Conservation (phyloP, 768 basidiomycete species). For the Hericium coralloides region DNA sequence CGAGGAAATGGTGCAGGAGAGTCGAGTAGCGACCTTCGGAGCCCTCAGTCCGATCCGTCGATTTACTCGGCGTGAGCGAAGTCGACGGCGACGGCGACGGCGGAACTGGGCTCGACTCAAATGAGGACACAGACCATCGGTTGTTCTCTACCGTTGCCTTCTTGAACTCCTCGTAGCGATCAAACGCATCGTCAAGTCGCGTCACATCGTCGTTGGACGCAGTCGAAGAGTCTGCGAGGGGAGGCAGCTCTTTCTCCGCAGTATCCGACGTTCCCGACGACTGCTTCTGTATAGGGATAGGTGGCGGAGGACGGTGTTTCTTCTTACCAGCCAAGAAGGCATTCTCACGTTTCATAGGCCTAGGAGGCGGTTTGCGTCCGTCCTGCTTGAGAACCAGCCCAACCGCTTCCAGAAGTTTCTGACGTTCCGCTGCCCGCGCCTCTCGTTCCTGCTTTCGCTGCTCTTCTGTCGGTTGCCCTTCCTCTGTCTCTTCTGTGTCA, state of each 20-base stretch:
- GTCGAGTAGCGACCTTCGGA: constrained; percentile 19
- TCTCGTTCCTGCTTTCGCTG: constrained; percentile 44
- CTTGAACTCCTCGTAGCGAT: constrained; percentile 80
- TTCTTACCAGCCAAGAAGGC: constrained; percentile 22
- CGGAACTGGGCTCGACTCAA: constrained; percentile 26
- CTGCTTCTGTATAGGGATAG: constrained; percentile 31
- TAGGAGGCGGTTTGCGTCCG: constrained; percentile 36
- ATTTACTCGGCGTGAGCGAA: not conserved
- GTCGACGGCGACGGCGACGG: not conserved
- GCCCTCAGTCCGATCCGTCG: constrained; percentile 25
- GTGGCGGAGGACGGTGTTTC: constrained; percentile 43
- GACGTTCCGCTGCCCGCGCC: constrained; percentile 65
- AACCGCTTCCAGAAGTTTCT: constrained; percentile 80
- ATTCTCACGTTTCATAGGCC: not conserved
- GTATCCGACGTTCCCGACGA: constrained; percentile 19
- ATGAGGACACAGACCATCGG: constrained; percentile 57
- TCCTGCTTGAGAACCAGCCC: constrained; percentile 72
- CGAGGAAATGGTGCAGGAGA: constrained; percentile 34
- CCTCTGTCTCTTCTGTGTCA: constrained; percentile 30
- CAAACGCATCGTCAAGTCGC: constrained; percentile 75
- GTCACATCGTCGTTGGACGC: constrained; percentile 14
- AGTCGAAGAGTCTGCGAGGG: constrained; percentile 9
- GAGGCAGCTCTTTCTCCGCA: constrained; percentile 43
- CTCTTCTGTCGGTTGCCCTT: constrained; percentile 26
- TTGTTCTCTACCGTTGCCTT: constrained; percentile 39